phyloP scores from a whole-genome alignment of 148 eudicot genomes.

The Mesembryanthemum crystallinum region DNA sequence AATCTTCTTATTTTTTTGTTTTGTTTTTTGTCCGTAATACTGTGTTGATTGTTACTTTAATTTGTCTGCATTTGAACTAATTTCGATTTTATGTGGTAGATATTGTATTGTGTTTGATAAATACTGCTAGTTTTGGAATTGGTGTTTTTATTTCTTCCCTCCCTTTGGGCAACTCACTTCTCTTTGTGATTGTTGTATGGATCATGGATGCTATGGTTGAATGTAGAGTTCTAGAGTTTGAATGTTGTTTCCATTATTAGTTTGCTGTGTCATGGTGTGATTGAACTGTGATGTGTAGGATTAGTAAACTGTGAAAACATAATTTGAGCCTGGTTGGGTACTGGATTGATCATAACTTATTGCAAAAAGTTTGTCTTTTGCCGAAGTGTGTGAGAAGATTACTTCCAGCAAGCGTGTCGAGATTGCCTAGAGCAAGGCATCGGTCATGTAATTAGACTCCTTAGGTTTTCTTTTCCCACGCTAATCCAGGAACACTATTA shows the following conservation, averaged over 20 bases:
- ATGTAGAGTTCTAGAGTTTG: not conserved
- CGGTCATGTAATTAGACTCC: no score
- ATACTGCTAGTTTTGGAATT: not conserved
- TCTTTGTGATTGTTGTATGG: no score
- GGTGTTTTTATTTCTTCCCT: not conserved
- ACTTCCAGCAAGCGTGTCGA: not conserved
- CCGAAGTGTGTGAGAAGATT: not conserved
- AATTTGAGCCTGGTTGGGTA: not conserved
- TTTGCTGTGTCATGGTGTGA: conserved; percentile 7
- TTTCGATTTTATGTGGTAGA: not conserved
- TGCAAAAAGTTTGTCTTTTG: not conserved
- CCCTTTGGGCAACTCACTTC: no score
- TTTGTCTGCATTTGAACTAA: conserved; percentile 1
- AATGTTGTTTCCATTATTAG: not conserved
- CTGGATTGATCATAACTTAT: not conserved
- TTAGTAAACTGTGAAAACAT: not conserved
- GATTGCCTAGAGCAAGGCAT: no score
- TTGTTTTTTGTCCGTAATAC: not conserved
- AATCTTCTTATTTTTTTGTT: no score
- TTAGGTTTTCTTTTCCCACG: not conserved
- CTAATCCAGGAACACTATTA: not conserved
- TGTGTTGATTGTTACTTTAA: not conserved
- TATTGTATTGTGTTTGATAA: not conserved
- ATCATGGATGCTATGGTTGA: not conserved
- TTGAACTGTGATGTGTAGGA: not conserved